These are phyloP conservation scores for Cyclospora cayetanensis DNA, from an alignment of 169 alveolate genomes.

Conservation along the genomic window DNA sequence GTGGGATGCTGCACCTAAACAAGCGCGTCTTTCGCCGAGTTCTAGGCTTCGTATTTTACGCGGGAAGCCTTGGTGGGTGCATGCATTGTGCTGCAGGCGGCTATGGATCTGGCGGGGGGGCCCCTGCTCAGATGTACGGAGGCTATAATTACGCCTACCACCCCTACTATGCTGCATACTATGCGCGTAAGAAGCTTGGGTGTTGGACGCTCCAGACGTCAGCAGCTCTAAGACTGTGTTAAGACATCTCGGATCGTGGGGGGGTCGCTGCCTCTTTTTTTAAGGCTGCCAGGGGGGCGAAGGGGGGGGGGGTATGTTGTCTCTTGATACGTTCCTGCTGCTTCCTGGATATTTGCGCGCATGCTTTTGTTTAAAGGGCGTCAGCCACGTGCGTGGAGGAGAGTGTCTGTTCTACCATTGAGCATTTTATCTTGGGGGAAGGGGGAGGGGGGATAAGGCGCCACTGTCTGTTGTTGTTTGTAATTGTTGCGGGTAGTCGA, in stretches of 20 bases:
- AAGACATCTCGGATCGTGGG: too few relatives aligned
- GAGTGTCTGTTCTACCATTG: neutral
- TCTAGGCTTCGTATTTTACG: too few relatives aligned
- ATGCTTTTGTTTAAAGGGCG: neutral
- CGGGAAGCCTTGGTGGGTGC: too few relatives aligned
- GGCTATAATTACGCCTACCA: neutral
- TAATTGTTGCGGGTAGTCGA: neutral
- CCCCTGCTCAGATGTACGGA: neutral
- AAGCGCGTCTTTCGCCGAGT: too few relatives aligned
- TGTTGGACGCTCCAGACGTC: too few relatives aligned
- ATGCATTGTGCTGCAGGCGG: too few relatives aligned
- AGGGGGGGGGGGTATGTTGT: neutral
- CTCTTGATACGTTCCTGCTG: neutral
- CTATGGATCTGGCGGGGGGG: neutral
- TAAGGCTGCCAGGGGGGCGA: neutral
- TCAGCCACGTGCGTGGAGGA: too few relatives aligned
- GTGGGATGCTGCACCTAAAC: too few relatives aligned
- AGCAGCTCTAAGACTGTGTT: neutral
- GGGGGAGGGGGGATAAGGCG: neutral
- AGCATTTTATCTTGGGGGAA: too few relatives aligned
- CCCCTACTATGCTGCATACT: conserved; percentile 6
- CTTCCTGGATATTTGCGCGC: neutral
- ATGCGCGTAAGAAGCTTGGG: neutral
- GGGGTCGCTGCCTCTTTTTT: neutral
- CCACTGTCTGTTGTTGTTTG: neutral